These are phyloP conservation scores for Cyclanthera cordifolia DNA, from an alignment of 306 rosid species.

Conservation along the genomic window DNA sequence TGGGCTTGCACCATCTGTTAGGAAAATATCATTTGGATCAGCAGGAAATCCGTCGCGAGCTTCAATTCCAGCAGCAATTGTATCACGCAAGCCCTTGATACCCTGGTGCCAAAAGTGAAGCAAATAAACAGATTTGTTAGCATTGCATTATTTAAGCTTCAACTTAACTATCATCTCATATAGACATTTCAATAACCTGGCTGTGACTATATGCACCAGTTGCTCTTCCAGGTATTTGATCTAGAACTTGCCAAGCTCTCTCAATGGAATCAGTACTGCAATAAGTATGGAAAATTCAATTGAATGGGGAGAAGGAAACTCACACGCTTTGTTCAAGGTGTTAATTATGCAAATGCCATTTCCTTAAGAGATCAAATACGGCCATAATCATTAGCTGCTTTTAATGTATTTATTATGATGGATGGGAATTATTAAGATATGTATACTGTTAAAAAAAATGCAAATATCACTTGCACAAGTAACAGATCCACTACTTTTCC, in stretches of 20 bases:
- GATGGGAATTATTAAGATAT: not conserved
- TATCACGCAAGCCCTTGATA: slow-evolving; percentile 66
- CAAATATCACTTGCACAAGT: not conserved
- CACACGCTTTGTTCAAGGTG: not conserved
- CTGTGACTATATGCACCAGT: slow-evolving; percentile 95
- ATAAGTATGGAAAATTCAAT: slow-evolving; percentile 12
- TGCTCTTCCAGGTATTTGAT: slow-evolving; percentile 86
- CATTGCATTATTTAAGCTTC: not conserved
- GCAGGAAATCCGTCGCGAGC: slow-evolving; percentile 77
- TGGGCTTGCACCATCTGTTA: slow-evolving; percentile 97
- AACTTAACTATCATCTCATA: not conserved
- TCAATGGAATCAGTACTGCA: slow-evolving; percentile 63
- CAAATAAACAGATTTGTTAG: not conserved
- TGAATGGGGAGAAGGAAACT: not conserved
- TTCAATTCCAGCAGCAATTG: slow-evolving; percentile 75
- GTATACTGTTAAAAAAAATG: not conserved
- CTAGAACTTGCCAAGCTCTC: slow-evolving; percentile 69
- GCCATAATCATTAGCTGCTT: not conserved
- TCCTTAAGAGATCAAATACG: not conserved
- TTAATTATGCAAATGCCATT: not conserved
- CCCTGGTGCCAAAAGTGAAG: slow-evolving; percentile 40
- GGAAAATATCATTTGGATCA: slow-evolving; percentile 61
- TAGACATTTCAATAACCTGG: slow-evolving; percentile 37
- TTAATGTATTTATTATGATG: not conserved
- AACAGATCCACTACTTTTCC: not conserved